phyloP scores from a whole-genome alignment of 2,329 filamentous ascomycete genomes.

The Massarina eburnea region DNA sequence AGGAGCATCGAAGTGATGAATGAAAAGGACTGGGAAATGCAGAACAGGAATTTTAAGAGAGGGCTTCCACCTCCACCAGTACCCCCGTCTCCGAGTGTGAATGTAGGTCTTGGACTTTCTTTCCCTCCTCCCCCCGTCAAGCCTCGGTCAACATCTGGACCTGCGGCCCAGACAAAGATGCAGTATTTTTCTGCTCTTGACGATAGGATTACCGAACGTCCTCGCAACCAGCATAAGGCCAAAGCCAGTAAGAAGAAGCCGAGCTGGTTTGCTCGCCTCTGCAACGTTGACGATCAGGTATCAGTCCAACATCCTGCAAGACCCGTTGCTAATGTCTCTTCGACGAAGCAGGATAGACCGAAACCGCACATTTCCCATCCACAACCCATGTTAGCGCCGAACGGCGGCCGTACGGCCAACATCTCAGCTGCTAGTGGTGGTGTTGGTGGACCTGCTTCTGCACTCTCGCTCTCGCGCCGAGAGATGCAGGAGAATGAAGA shows the following conservation, averaged over 20 bases:
- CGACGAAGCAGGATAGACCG: conserved; percentile 11
- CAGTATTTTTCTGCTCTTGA: conserved; percentile 1
- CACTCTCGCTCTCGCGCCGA: conserved; percentile 7
- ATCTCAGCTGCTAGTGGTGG: conserved; percentile 15
- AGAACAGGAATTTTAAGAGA: not conserved
- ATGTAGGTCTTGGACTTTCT: not conserved
- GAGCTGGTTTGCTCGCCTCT: not conserved
- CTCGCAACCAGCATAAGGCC: not conserved
- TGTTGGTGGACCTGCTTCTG: conserved; percentile 16
- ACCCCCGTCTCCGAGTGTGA: not conserved
- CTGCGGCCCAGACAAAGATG: not conserved
- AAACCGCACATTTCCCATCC: conserved; percentile 29
- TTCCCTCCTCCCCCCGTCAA: not conserved
- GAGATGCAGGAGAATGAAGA: conserved; percentile 1
- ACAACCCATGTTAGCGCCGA: conserved; percentile 5
- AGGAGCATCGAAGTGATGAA: not conserved
- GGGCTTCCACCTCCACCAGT: conserved; percentile 5
- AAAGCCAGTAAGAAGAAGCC: not conserved
- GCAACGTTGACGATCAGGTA: not conserved
- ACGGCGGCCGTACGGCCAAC: conserved; percentile 10
- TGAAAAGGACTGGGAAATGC: not conserved
- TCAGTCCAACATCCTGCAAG: conserved; percentile 1
- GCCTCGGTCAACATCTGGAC: not conserved
- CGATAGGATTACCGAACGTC: conserved; percentile 3
- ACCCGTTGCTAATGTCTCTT: not conserved